Conservation (phyloP, 768 basidiomycete genomes). For the Nevesoporus exiguus region DNA sequence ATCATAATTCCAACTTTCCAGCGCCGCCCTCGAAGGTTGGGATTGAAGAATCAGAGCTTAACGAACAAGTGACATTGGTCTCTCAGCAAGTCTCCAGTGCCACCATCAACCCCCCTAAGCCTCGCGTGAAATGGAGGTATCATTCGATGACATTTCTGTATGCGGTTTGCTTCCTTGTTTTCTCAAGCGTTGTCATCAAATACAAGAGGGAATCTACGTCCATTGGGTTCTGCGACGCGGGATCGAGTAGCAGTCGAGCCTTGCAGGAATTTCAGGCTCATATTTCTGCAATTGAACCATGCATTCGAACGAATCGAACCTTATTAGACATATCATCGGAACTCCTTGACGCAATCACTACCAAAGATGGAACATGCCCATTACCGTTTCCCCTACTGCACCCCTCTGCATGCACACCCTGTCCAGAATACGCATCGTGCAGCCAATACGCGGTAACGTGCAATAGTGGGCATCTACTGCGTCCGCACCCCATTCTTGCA, state of each 20-base stretch:
- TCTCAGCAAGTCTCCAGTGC: constrained; percentile 40
- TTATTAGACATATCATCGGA: constrained; percentile 36
- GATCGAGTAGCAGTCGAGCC: constrained; percentile 53
- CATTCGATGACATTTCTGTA: constrained; percentile 44
- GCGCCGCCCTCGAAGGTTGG: constrained; percentile 19
- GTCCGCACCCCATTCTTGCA: constrained; percentile 55
- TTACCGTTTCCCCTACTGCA: constrained; percentile 53
- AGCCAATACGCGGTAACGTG: constrained; percentile 55
- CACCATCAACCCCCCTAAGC: constrained; percentile 15
- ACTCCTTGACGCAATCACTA: constrained; percentile 24
- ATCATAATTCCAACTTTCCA: background rate
- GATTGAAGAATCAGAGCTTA: constrained; percentile 13
- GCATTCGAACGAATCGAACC: constrained; percentile 55
- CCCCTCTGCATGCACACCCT: constrained; percentile 67
- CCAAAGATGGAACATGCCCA: constrained; percentile 45
- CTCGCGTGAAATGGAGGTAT: constrained; percentile 19
- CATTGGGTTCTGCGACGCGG: constrained; percentile 76
- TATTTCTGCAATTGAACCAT: constrained; percentile 48
- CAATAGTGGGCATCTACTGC: constrained; percentile 63
- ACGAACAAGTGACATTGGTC: constrained; percentile 31
- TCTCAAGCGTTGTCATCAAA: constrained; percentile 36
- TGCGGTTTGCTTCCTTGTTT: constrained; percentile 34
- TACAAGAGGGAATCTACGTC: constrained; percentile 67
- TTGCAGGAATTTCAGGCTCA: constrained; percentile 47
- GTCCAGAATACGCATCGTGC: constrained; percentile 68